phyloP scores from a whole-genome alignment of 768 basidiomycete species.

The Russula earlei region DNA sequence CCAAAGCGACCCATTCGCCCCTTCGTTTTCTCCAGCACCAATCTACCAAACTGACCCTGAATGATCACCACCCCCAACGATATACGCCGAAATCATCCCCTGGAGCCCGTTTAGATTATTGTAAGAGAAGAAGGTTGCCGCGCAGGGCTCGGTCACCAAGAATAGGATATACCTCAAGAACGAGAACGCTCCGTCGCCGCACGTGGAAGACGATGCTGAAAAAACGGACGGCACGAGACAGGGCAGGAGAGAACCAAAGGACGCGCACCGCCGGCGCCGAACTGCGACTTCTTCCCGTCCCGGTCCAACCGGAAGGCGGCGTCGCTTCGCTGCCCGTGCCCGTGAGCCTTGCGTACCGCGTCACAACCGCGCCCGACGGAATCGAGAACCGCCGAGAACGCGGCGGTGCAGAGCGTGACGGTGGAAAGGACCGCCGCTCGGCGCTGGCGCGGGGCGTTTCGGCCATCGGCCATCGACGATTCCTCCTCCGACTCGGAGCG shows the following conservation, averaged over 20 bases:
- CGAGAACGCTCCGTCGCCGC: not conserved
- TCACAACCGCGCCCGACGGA: conserved; percentile 45
- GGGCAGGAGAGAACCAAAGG: no score
- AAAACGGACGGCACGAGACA: not conserved
- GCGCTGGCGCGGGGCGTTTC: no score
- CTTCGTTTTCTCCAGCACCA: not conserved
- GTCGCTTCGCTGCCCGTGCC: no score
- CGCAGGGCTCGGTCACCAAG: not conserved
- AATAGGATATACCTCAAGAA: not conserved
- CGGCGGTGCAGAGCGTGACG: conserved; percentile 41
- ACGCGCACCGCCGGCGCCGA: conserved; percentile 5
- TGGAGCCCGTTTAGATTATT: not conserved
- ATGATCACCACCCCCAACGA: conserved; percentile 2
- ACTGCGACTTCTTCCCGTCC: conserved; percentile 32
- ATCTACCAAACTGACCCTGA: not conserved
- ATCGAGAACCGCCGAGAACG: conserved; percentile 50
- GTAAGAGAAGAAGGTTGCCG: no score
- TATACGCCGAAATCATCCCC: not conserved
- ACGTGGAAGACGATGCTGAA: not conserved
- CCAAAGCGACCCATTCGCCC: not conserved
- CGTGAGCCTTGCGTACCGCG: conserved; percentile 39
- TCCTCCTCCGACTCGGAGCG: no score
- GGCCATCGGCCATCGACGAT: no score
- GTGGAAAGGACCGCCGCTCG: conserved; percentile 32
- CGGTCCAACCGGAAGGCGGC: conserved; percentile 41